A percentile compares a stretch with the other conserved stretches of the same genome.
Evolutionary conservation across 2,329 filamentous ascomycete species (phyloP).

Genomic region (Elsinoe ampelina): DNA sequence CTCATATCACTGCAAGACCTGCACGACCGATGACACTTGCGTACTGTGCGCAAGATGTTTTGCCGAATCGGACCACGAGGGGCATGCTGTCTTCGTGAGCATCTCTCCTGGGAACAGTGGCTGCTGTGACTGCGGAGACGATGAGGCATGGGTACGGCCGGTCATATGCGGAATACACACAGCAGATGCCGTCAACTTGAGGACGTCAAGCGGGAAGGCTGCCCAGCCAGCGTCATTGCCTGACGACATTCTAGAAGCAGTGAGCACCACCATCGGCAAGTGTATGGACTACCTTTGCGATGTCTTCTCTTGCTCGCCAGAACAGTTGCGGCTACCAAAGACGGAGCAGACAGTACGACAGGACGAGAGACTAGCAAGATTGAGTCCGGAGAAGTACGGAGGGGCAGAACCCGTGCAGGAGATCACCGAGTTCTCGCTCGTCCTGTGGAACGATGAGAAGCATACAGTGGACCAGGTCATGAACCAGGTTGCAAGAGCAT

Average conservation of each 20-base stretch:
- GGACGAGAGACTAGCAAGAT: constrained; percentile 71
- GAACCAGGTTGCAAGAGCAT: constrained; percentile 83
- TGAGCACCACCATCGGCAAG: constrained; percentile 76
- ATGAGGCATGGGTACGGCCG: constrained; percentile 83
- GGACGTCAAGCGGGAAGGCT: constrained; percentile 47
- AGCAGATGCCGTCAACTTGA: constrained; percentile 31
- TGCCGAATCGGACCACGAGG: constrained; percentile 87
- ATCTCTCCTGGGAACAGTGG: constrained; percentile 86
- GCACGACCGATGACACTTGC: constrained; percentile 88
- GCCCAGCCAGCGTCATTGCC: constrained; percentile 46
- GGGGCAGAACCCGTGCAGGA: constrained; percentile 47
- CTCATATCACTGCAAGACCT: constrained; percentile 89
- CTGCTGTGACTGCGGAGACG: constrained; percentile 94
- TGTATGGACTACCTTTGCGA: constrained; percentile 93
- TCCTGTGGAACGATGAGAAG: constrained; percentile 98
- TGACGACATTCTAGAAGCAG: constrained; percentile 63
- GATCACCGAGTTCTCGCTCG: constrained; percentile 67
- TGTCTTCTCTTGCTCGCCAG: constrained; percentile 93
- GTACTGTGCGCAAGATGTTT: constrained; percentile 92
- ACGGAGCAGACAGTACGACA: constrained; percentile 68
- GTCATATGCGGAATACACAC: constrained; percentile 93
- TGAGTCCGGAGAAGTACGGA: constrained; percentile 64
- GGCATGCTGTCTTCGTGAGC: constrained; percentile 81
- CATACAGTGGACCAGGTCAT: constrained; percentile 88
- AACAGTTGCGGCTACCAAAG: constrained; percentile 82